phyloP scores from a whole-genome alignment of 2,329 filamentous ascomycete genomes.

The Fusarium xyrophilum region DNA sequence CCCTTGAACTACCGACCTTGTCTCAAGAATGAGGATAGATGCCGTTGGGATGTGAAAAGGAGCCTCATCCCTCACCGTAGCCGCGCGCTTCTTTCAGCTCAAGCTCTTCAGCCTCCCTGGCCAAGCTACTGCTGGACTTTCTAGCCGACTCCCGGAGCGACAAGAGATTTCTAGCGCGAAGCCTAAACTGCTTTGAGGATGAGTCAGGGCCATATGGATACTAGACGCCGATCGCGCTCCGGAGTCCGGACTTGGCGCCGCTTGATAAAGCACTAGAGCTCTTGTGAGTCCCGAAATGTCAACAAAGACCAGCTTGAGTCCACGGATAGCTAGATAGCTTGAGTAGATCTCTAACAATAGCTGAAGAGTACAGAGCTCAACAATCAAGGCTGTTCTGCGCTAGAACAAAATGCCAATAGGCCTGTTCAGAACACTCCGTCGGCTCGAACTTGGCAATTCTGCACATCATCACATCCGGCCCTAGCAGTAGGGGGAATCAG shows the following conservation, averaged over 20 bases:
- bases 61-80: constrained; percentile 8
- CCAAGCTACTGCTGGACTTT: background rate
- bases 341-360: too few species aligned
- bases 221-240: constrained; percentile 3
- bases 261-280: too few species aligned
- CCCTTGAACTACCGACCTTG: accelerated
- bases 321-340: too few species aligned
- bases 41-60: background rate
- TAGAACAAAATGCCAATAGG: too few species aligned
- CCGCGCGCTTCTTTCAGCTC: background rate
- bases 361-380: too few species aligned
- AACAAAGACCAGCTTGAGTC: too few species aligned
- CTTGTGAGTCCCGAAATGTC: too few species aligned
- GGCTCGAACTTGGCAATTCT: too few species aligned
- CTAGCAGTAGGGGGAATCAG: too few species aligned
- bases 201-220: constrained; percentile 4
- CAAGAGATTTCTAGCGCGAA: constrained; percentile 14
- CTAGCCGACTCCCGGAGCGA: constrained; percentile 20
- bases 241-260: background rate
- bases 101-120: constrained; percentile 17
- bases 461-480: too few species aligned
- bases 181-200: background rate
- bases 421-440: too few species aligned
- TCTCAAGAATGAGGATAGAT: background rate
- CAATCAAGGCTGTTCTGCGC: too few species aligned